Conservation (phyloP, 768 basidiomycete species). For the Astraeus odoratus region DNA sequence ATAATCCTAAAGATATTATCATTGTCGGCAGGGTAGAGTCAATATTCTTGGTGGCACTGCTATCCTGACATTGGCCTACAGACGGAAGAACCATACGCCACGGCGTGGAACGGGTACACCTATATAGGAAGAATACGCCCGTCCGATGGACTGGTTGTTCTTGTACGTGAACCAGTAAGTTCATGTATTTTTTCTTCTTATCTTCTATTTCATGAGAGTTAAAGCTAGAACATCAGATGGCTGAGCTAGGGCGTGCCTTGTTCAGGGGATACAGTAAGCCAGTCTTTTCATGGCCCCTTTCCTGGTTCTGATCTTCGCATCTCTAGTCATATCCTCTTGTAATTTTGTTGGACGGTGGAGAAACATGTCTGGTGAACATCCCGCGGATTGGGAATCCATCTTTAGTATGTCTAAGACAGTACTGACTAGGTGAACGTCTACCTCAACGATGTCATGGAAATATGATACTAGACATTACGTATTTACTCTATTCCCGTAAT, state of each 20-base stretch:
- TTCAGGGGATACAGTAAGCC: constrained; percentile 44
- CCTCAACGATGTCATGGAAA: too few relatives aligned
- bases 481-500: too few relatives aligned
- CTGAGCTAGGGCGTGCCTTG: constrained; percentile 29
- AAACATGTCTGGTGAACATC: constrained; percentile 26
- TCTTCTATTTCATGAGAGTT: constrained; percentile 3
- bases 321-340: constrained; percentile 39
- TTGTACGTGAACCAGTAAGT: constrained; percentile 47
- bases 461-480: too few relatives aligned
- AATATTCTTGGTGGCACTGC: not conserved
- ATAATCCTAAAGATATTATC: constrained; percentile 37
- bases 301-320: constrained; percentile 6
- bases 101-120: constrained; percentile 51
- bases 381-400: constrained; percentile 43
- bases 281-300: not conserved
- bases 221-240: constrained; percentile 21
- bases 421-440: constrained; percentile 9
- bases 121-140: constrained; percentile 53
- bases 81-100: constrained; percentile 40
- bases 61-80: constrained; percentile 14
- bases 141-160: constrained; percentile 51
- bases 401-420: constrained; percentile 44
- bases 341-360: constrained; percentile 48
- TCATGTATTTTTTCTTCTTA: not conserved
- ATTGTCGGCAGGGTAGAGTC: constrained; percentile 45